Percentiles rank a stretch among this genome's conserved stretches.
Conservation (phyloP, 2,329 filamentous ascomycete genomes). For the Madurella mycetomatis region DNA sequence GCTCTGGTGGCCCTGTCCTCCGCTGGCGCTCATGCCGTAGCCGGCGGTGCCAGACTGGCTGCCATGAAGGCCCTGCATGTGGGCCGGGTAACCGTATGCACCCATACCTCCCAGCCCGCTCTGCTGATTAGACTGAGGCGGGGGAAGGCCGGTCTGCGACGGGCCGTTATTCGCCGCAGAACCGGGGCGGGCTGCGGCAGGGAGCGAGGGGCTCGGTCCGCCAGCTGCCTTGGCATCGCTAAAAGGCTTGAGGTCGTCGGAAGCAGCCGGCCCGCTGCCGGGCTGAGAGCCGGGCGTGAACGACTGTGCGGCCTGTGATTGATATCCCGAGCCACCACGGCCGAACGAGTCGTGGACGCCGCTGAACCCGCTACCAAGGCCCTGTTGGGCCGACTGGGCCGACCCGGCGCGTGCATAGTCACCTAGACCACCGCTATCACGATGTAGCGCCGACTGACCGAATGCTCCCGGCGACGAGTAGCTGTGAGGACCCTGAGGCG, state of each 20-base stretch:
- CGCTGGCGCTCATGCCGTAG: slow-evolving; percentile 51
- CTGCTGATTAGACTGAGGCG: slow-evolving; percentile 51
- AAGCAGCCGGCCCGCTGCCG: slow-evolving; percentile 37
- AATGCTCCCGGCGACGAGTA: slow-evolving; percentile 53
- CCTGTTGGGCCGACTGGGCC: slow-evolving; percentile 46
- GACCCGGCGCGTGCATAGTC: slow-evolving; percentile 52
- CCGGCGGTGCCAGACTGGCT: slow-evolving; percentile 41
- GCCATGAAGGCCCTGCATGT: slow-evolving; percentile 47
- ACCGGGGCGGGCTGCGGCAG: slow-evolving; percentile 52
- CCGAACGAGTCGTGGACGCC: slow-evolving; percentile 53
- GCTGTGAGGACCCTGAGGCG: slow-evolving; percentile 53
- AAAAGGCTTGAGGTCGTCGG: slow-evolving; percentile 57
- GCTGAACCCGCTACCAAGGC: slow-evolving; percentile 49
- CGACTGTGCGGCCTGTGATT: slow-evolving; percentile 50
- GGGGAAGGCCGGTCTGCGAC: slow-evolving; percentile 51
- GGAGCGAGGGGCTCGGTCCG: slow-evolving; percentile 54
- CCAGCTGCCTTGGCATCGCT: slow-evolving; percentile 51
- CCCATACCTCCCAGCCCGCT: slow-evolving; percentile 39
- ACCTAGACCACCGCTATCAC: slow-evolving; percentile 49
- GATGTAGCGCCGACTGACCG: slow-evolving; percentile 48
- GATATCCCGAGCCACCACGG: slow-evolving; percentile 50
- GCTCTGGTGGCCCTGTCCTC: slow-evolving; percentile 50
- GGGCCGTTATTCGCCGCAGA: slow-evolving; percentile 53
- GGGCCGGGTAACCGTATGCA: slow-evolving; percentile 53
- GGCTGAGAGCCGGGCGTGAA: slow-evolving; percentile 49